Evolutionary conservation across 306 rosid genomes (phyloP).

Genomic region (Myrica gale): DNA sequence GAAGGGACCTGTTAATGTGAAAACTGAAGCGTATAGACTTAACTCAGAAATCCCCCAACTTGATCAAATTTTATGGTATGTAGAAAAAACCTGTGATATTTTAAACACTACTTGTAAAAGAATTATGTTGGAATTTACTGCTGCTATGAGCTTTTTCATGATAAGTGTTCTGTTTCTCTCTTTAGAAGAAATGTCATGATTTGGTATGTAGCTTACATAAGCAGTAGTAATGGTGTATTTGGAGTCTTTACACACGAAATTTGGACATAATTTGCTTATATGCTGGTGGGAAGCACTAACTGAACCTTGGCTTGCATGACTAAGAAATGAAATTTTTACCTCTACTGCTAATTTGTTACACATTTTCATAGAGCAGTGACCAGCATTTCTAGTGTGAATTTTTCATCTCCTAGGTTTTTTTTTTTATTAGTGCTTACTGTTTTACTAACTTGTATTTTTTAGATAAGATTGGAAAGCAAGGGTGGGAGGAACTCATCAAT

Average conservation of each 20-base stretch:
- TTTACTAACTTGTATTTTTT: too few relatives aligned
- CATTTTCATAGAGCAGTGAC: background rate
- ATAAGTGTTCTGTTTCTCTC: background rate
- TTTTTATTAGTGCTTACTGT: too few relatives aligned
- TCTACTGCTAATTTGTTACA: background rate
- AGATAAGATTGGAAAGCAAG: too few relatives aligned
- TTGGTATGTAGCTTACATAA: background rate
- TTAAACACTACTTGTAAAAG: background rate
- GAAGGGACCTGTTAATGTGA: background rate
- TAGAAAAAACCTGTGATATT: too few relatives aligned
- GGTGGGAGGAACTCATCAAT: too few relatives aligned
- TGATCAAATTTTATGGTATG: too few relatives aligned
- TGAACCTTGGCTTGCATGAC: background rate
- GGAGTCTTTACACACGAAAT: background rate
- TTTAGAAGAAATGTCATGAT: background rate
- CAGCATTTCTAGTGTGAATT: background rate
- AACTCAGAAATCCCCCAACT: too few relatives aligned
- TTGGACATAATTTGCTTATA: background rate
- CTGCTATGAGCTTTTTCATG: background rate
- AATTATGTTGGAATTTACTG: background rate
- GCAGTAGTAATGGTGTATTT: background rate
- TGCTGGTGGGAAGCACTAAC: background rate
- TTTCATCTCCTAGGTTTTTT: too few relatives aligned
- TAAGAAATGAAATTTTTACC: background rate
- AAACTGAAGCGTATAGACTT: background rate